phyloP scores from a whole-genome alignment of 164 flowering plant species.

The Magnolia officinalis region DNA sequence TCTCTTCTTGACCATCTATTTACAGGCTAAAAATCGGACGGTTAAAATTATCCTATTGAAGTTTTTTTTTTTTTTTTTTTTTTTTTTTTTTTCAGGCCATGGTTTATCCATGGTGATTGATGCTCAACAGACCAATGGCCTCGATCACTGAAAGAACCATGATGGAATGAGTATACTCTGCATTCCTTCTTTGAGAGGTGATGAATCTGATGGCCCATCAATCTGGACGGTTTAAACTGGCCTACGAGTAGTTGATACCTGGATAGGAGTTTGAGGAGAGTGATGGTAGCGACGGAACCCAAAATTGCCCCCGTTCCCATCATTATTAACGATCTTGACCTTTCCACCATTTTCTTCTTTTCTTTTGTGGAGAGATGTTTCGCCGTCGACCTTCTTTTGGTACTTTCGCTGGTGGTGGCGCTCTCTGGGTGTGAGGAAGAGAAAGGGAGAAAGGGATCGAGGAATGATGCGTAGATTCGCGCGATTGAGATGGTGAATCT shows the following conservation, averaged over 20 bases:
- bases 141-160: too few relatives aligned
- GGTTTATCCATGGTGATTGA: too few relatives aligned
- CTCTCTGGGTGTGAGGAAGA: too few relatives aligned
- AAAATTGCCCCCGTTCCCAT: constrained; percentile 5
- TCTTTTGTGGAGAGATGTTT: not conserved
- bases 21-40: too few relatives aligned
- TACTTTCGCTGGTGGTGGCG: not conserved
- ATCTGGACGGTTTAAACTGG: not conserved
- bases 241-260: not conserved
- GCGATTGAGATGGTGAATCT: too few relatives aligned
- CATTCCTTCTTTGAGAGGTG: not conserved
- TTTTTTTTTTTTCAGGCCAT: too few relatives aligned
- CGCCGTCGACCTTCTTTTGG: not conserved
- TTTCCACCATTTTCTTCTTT: constrained; percentile 3
- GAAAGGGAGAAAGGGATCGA: too few relatives aligned
- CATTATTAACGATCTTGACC: not conserved
- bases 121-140: too few relatives aligned
- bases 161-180: not conserved
- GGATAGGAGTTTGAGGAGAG: constrained; percentile 9
- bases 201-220: not conserved
- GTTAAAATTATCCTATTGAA: too few relatives aligned
- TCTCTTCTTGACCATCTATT: too few relatives aligned
- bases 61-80: too few relatives aligned
- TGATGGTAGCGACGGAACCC: constrained; percentile 6
- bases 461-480: too few relatives aligned